Evolutionary conservation across 1,139 yeast genomes (phyloP).

Genomic region (Saccharomycopsis phalli): DNA sequence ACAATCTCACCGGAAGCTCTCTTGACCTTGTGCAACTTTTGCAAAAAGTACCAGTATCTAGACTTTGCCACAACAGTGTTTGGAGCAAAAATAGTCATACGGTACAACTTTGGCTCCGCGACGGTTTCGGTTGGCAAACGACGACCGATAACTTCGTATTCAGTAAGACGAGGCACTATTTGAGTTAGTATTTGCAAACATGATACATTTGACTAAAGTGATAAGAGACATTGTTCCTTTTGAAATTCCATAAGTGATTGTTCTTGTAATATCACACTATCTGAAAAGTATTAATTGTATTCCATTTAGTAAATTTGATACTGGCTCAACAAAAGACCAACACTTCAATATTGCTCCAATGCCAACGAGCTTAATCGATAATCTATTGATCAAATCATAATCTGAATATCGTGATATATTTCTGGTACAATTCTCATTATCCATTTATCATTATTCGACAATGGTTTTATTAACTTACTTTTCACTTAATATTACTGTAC

Average conservation of each 20-base stretch:
- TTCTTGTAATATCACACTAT: too few relatives aligned
- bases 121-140: constrained; percentile 98
- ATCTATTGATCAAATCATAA: too few relatives aligned
- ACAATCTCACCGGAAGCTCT: constrained; percentile 99
- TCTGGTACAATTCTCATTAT: background rate
- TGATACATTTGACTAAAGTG: too few relatives aligned
- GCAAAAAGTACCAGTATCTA: constrained; percentile 99
- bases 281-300: too few relatives aligned
- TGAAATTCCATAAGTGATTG: too few relatives aligned
- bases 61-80: constrained; percentile 99
- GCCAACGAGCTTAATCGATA: too few relatives aligned
- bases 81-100: constrained; percentile 99
- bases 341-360: too few relatives aligned
- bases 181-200: constrained; percentile 22
- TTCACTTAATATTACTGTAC: background rate
- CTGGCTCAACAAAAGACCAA: too few relatives aligned
- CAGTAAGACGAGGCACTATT: constrained; percentile 86
- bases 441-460: background rate
- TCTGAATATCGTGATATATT: background rate
- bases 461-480: background rate
- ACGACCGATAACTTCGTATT: constrained; percentile 99
- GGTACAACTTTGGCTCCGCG: constrained; percentile 99
- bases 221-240: too few relatives aligned
- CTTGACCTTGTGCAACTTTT: constrained; percentile 98
- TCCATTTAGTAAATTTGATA: too few relatives aligned